Evolutionary conservation across 1,284 basidiomycete genomes (phyloP), one percentile per base, ranked within the genome.

Genomic region (Xerocomus nothofagi): DNA sequence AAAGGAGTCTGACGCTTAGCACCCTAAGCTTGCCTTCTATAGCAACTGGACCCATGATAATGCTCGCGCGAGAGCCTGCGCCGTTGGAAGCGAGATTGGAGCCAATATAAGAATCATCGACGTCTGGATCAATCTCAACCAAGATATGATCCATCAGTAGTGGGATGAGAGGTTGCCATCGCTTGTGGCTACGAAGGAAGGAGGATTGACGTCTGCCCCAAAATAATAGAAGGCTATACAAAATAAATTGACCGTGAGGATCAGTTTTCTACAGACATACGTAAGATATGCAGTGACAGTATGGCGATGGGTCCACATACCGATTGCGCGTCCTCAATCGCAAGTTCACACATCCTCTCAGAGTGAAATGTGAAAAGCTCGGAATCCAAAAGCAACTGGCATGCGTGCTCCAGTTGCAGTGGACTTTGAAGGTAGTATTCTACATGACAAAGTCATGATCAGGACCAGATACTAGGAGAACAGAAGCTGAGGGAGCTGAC

Each of bases 321-420:
- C 65, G 78, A 75, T 62, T 82, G 78, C 7, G 82, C 81, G 54
- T 92, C 86, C 26, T 82, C 76, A 38, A 87, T 75, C 39, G 93
- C 73, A 31, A 85, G 77, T 57, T 90, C 88, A 48, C 86, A 84
- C 90, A 95, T 94, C 30, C 93, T 76, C 62, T 93, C 91, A 3
- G 89, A 91, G 65, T 96, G 91, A 62, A 88, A 93, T 5, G 79
- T 69, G 59, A 96, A 95, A 38, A 97, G 76, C 59, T 94, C 92
- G 0, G 88, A 92, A 50, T 83, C 81, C 40, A 94, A 73, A 15
- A 96, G 72, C 31, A 88, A 70, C 29, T 78, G 73, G 60, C 88
- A 86, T 9, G 91, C 91, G 62, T 91, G 85, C 53, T 90, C 81
- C 44, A 96, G 77, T 59, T 93, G 90, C n/a, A 84, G 67, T 8